These are phyloP conservation scores for Haematococcus sp. DNA, from an alignment of 139 green algal species.

Conservation along the genomic window DNA sequence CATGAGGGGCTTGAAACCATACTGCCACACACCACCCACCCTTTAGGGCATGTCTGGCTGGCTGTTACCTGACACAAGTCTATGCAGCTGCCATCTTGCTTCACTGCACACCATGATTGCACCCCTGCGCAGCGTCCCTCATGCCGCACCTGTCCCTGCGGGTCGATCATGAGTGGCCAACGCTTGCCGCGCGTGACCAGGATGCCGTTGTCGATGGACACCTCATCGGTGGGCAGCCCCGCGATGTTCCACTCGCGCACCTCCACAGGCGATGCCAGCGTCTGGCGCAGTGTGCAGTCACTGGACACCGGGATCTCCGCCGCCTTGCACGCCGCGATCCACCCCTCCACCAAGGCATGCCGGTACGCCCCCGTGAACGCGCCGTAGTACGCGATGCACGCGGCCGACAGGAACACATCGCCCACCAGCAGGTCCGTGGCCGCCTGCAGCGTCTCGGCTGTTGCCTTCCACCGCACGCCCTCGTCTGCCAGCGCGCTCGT, in stretches of 20 bases:
- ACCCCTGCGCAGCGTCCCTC: no score
- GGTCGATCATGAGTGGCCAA: conserved; percentile 89
- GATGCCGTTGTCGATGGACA: conserved; percentile 82
- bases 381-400: conserved; percentile 80
- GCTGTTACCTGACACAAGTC: no score
- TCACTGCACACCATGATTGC: no score
- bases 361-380: conserved; percentile 82
- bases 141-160: conserved; percentile 43
- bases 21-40: no score
- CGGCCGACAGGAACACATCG: conserved; percentile 72
- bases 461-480: conserved; percentile 70
- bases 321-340: conserved; percentile 55
- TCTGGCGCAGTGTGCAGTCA: conserved; percentile 50
- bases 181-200: conserved; percentile 71
- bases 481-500: conserved; percentile 74
- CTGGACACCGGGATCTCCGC: conserved; percentile 57
- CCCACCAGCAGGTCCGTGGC: conserved; percentile 64
- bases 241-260: conserved; percentile 77
- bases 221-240: conserved; percentile 74
- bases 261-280: conserved; percentile 69
- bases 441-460: conserved; percentile 51
- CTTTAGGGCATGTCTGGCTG: no score
- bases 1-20: conserved; percentile 3
- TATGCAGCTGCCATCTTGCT: no score
- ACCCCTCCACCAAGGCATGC: conserved; percentile 55